These are phyloP conservation scores for Aspergillus vadensis DNA, from an alignment of 2,329 filamentous ascomycete genomes.

Conservation along the genomic window DNA sequence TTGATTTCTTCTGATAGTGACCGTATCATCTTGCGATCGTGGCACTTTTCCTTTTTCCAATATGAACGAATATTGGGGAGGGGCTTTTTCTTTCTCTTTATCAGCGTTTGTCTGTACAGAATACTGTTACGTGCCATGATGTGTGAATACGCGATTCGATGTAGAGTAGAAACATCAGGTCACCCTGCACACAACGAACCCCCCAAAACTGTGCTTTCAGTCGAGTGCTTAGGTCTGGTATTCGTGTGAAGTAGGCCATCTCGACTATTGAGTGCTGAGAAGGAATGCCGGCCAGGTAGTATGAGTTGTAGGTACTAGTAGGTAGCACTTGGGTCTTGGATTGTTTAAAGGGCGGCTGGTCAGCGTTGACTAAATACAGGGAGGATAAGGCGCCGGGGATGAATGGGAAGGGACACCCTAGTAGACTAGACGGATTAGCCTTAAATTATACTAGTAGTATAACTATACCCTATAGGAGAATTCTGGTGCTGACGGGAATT, in stretches of 20 bases:
- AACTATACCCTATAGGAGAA: too few species aligned
- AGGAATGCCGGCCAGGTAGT: not conserved
- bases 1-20: constrained; percentile 30
- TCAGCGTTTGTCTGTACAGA: constrained; percentile 32
- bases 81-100: constrained; percentile 21
- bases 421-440: too few species aligned
- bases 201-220: not conserved
- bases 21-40: constrained; percentile 24
- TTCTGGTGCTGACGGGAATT: not conserved
- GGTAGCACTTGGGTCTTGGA: too few species aligned
- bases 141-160: constrained; percentile 20
- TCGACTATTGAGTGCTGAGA: not conserved
- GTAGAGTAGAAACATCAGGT: constrained; percentile 25
- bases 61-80: constrained; percentile 20
- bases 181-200: constrained; percentile 13
- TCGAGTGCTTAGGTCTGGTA: not conserved
- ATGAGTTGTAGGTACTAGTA: not conserved
- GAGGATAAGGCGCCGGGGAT: not conserved
- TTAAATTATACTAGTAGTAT: too few species aligned
- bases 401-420: not conserved
- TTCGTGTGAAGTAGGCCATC: not conserved
- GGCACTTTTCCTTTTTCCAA: constrained; percentile 13
- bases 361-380: not conserved
- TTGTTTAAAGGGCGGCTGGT: not conserved
- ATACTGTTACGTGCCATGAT: constrained; percentile 26